A percentile compares a stretch with the other conserved stretches of the same genome.
Evolutionary conservation across 2,329 filamentous ascomycete species (phyloP).

Genomic region (Ceratocystiopsis minuta): DNA sequence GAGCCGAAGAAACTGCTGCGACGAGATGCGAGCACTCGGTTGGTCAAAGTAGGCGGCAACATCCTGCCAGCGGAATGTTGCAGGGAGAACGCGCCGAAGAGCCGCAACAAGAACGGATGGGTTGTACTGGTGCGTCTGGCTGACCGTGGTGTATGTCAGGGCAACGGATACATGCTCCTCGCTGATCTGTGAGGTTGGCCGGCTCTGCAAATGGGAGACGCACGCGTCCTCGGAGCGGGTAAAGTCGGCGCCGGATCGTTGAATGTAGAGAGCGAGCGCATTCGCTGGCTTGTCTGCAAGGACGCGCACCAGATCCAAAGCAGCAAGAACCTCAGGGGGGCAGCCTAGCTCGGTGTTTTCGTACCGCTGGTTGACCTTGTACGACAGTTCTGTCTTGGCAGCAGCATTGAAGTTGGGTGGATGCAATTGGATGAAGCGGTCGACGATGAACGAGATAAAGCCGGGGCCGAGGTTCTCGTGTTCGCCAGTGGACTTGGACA

Average conservation of each 20-base stretch:
- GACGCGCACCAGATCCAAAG: slow-evolving; percentile 50
- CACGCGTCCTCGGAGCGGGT: slow-evolving; percentile 60
- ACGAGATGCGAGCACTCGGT: slow-evolving; percentile 54
- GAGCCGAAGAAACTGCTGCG: slow-evolving; percentile 62
- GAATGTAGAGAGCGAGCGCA: slow-evolving; percentile 47
- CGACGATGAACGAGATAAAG: slow-evolving; percentile 64
- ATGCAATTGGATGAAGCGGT: slow-evolving; percentile 73
- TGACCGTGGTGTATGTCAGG: slow-evolving; percentile 48
- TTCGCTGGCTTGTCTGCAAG: slow-evolving; percentile 40
- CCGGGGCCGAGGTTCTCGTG: slow-evolving; percentile 48
- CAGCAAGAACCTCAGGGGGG: slow-evolving; percentile 53
- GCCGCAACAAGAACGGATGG: slow-evolving; percentile 40
- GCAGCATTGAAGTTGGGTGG: slow-evolving; percentile 70
- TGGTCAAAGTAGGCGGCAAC: slow-evolving; percentile 70
- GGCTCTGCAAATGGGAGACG: slow-evolving; percentile 32
- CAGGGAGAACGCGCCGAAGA: slow-evolving; percentile 41
- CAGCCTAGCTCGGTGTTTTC: slow-evolving; percentile 42
- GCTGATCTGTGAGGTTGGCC: slow-evolving; percentile 38
- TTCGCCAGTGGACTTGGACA: slow-evolving; percentile 46
- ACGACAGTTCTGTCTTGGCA: slow-evolving; percentile 49
- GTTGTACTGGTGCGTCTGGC: slow-evolving; percentile 34
- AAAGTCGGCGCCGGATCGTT: slow-evolving; percentile 54
- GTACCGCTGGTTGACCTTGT: slow-evolving; percentile 52
- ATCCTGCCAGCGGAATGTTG: slow-evolving; percentile 50
- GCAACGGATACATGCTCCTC: slow-evolving; percentile 72